Conservation (phyloP, 2,329 filamentous ascomycete genomes). For the Epichloe elymi region DNA sequence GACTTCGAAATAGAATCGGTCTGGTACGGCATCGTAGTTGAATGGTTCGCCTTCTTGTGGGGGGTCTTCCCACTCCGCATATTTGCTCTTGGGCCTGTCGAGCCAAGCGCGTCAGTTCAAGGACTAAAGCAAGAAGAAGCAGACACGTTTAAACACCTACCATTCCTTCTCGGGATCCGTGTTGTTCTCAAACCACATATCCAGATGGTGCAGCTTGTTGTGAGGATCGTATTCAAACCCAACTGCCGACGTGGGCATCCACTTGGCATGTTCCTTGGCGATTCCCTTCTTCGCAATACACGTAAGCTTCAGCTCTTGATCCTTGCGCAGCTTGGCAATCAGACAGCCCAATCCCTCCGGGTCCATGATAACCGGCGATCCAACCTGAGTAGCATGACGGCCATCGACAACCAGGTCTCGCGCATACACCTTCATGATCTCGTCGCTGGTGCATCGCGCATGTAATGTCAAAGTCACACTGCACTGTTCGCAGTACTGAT, state of each 20-base stretch:
- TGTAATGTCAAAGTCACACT: slow-evolving; percentile 74
- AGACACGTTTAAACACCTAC: slow-evolving; percentile 33
- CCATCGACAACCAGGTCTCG: slow-evolving; percentile 68
- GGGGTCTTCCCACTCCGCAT: slow-evolving; percentile 70
- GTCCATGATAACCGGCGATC: slow-evolving; percentile 73
- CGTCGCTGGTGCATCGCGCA: slow-evolving; percentile 71
- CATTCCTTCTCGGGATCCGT: slow-evolving; percentile 71
- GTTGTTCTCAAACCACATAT: slow-evolving; percentile 78
- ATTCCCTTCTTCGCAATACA: slow-evolving; percentile 98
- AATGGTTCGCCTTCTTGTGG: slow-evolving; percentile 74
- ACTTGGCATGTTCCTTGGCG: slow-evolving; percentile 97
- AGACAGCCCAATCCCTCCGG: slow-evolving; percentile 68
- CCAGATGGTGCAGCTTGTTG: slow-evolving; percentile 85
- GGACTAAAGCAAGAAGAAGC: background rate
- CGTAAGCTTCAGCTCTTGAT: slow-evolving; percentile 78
- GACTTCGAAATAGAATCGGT: slow-evolving; percentile 84
- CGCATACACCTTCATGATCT: slow-evolving; percentile 89
- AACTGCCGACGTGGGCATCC: slow-evolving; percentile 83
- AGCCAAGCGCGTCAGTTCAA: background rate
- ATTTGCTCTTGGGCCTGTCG: slow-evolving; percentile 64
- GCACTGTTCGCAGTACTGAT: slow-evolving; percentile 87
- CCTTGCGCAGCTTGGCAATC: slow-evolving; percentile 80
- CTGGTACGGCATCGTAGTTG: slow-evolving; percentile 77
- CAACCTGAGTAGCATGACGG: slow-evolving; percentile 61
- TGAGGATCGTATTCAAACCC: slow-evolving; percentile 97